Evolutionary conservation across 2,329 filamentous ascomycete species (phyloP).

Genomic region (Hypoxylon rubiginosum): DNA sequence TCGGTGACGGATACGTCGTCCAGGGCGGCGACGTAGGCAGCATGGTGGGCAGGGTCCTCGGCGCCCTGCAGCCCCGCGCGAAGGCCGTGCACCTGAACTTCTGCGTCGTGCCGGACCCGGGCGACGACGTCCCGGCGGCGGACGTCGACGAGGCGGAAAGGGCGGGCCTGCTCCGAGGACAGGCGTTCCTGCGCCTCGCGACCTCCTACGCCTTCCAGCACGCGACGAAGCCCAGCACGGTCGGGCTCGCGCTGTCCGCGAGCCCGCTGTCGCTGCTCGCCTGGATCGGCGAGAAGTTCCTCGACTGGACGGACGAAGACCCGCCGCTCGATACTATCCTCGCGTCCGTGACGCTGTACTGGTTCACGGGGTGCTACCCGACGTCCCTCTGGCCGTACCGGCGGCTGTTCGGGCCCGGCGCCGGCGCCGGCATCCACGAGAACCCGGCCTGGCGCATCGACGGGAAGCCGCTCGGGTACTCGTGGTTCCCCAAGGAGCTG

Average conservation of each 20-base stretch:
- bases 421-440: constrained; percentile 12
- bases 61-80: constrained; percentile 59
- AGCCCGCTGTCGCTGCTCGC: constrained; percentile 69
- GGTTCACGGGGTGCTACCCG: constrained; percentile 65
- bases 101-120: constrained; percentile 17
- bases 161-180: constrained; percentile 53
- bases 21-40: constrained; percentile 71
- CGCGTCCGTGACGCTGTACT: constrained; percentile 65
- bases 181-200: constrained; percentile 58
- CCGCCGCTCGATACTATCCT: constrained; percentile 60
- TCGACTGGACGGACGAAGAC: constrained; percentile 64
- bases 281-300: constrained; percentile 71
- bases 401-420: constrained; percentile 5
- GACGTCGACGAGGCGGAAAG: constrained; percentile 53
- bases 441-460: constrained; percentile 29
- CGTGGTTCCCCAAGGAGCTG: constrained; percentile 60
- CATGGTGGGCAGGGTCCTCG: constrained; percentile 59
- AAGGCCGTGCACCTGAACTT: constrained; percentile 57
- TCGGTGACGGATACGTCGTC: constrained; percentile 63
- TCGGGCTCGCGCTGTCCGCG: constrained; percentile 66
- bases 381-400: constrained; percentile 65
- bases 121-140: constrained; percentile 22
- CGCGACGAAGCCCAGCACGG: constrained; percentile 66
- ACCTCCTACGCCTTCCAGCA: constrained; percentile 66
- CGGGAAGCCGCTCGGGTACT: constrained; percentile 63